phyloP scores from a whole-genome alignment of 345 rosid species.

The Gynandropsis gynandra region DNA sequence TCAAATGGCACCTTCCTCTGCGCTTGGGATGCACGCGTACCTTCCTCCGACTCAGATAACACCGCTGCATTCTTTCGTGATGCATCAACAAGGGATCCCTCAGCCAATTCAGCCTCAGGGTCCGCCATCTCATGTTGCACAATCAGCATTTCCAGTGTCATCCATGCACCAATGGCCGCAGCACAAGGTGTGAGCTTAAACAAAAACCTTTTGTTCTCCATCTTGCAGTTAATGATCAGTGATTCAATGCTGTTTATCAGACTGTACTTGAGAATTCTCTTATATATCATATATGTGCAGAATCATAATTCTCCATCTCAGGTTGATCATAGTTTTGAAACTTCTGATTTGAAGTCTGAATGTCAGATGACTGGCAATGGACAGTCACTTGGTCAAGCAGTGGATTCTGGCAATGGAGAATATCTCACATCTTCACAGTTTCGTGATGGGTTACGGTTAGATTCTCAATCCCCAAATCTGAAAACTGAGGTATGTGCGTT shows the following conservation, averaged over 20 bases:
- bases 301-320: slow-evolving; percentile 48
- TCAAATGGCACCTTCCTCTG: slow-evolving; percentile 49
- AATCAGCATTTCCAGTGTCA: slow-evolving; percentile 37
- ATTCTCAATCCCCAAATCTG: slow-evolving; percentile 31
- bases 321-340: slow-evolving; percentile 38
- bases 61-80: slow-evolving; percentile 64
- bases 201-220: slow-evolving; percentile 10
- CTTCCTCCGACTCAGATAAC: slow-evolving; percentile 70
- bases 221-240: slow-evolving; percentile 10
- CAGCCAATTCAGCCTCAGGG: slow-evolving; percentile 56
- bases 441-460: slow-evolving; percentile 36
- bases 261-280: slow-evolving; percentile 38
- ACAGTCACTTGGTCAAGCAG: slow-evolving; percentile 43
- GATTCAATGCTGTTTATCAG: slow-evolving; percentile 28
- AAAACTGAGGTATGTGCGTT: slow-evolving; percentile 41
- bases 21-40: slow-evolving; percentile 58
- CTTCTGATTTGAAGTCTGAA: slow-evolving; percentile 48
- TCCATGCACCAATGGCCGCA: slow-evolving; percentile 65
- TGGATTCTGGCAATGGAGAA: slow-evolving; percentile 44
- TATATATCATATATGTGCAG: slow-evolving; percentile 40
- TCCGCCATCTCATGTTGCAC: slow-evolving; percentile 54
- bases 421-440: slow-evolving; percentile 50
- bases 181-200: slow-evolving; percentile 45
- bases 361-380: slow-evolving; percentile 50
- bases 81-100: slow-evolving; percentile 68